Base-by-base conservation (phyloP, 2,329 filamentous ascomycete species). In the Talaromyces atroroseus region DNA sequence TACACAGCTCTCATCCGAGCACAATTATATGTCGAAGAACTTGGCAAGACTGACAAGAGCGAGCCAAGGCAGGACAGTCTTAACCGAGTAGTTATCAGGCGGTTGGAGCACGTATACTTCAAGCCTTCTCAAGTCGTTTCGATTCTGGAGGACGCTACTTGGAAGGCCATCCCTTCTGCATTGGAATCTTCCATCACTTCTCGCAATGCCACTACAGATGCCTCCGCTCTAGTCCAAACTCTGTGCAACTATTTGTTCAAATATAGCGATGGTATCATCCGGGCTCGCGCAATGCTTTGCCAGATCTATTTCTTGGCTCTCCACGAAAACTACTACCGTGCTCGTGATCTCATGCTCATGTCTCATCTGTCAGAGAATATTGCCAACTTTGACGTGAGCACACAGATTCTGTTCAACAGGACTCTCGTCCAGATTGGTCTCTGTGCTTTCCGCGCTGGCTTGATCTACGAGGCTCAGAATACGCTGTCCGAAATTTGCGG, bases 301-400 rank as follows among this genome's bases (percentile, higher is more conserved):
- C 91, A 97, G 77, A 94, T 99, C 61, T 99, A 99, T 80, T 96
- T 96, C 85, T 82, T 96, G 65, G 94, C 94, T 51, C 83, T 99
- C 53, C 94, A 99, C 76, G 92, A 96, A 76, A 87, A 96, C 67
- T 99, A 97, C 82, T 97, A 96, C 83, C 90, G 89, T 76, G 89
- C 94, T 68, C 89, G 94, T 64, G 95, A 99, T 75, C 92, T 99
- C 88, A 95, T 97, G 87, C 85, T 99, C 74, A 99, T 99, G 91
- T 99, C 94, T 18, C 94, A 99, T 79, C 80, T 99, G 71, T 92
- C 96, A 71, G 94, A 99, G 80, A 95, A 89, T 55, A 99, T 99
- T 72, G 83, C 84, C 77, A 95, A 89, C 77, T 99, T 99, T 70
- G 94, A 99, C 69, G 89, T 99, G 65, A 90, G 87, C 78, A 95